Conservation (phyloP, 345 rosid species). For the Hibiscus trionum region DNA sequence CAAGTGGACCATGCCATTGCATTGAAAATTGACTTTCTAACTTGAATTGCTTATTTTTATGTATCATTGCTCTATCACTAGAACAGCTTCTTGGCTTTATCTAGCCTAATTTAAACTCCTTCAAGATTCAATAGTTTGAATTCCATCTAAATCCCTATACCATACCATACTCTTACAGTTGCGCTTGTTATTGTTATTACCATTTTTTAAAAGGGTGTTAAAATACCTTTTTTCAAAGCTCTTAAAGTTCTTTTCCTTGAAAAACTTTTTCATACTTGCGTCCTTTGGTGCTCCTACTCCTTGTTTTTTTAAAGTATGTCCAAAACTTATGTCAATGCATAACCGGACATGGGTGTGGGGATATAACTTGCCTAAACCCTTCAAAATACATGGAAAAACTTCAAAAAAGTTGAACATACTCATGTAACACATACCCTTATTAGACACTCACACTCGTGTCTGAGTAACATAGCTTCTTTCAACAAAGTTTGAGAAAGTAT, state of each 20-base stretch:
- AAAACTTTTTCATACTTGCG: neutral
- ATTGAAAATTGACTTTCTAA: too few relatives aligned
- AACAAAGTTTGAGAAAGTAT: neutral
- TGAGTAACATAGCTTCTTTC: neutral
- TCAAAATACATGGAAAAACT: neutral
- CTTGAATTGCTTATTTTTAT: too few relatives aligned
- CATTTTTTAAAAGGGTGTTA: neutral
- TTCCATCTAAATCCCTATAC: neutral
- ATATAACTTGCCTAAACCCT: neutral
- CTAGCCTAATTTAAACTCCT: too few relatives aligned
- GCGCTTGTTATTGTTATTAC: neutral
- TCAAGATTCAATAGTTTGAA: too few relatives aligned
- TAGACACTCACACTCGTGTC: neutral
- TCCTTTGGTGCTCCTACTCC: neutral
- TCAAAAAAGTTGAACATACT: too few relatives aligned
- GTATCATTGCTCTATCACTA: too few relatives aligned
- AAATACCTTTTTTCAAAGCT: neutral
- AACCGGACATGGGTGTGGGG: neutral
- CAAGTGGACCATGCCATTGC: too few relatives aligned
- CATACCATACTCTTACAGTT: neutral
- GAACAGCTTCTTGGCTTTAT: too few relatives aligned
- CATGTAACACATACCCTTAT: too few relatives aligned
- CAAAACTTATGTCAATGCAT: neutral
- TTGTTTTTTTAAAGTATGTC: neutral
- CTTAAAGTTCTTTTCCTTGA: neutral